Base-by-base conservation (phyloP, 805 yeast species). In the Ogataea parapolymorpha region DNA sequence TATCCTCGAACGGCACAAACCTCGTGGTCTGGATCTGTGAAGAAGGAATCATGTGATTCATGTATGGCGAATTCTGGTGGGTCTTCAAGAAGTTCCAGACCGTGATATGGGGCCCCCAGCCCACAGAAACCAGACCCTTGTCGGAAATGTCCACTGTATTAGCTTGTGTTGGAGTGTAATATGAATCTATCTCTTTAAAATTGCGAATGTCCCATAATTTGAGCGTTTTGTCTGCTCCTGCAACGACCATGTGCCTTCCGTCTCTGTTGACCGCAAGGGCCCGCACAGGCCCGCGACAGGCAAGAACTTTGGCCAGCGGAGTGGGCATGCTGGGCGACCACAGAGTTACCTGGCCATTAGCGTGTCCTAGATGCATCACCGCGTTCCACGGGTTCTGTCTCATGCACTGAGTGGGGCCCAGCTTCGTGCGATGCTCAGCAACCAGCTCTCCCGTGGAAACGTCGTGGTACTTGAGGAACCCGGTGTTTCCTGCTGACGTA, bases 311-410 rank as follows among this genome's bases (percentile, higher is more conserved):
- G 4, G 79, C 98, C 45, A 91, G 67, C 1, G 98, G 95, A 6
- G 86, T 77, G 6, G 88, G 71, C 82, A 85, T 80, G 36, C 81
- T 77, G 6, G 99, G 99, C 0, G 96, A 76, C 98, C 98, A 93
- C 33, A 93, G 66, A 0, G 97, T 75, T 0, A 93, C 95, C 6
- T 88, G 82, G 45, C 99, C 99, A 57, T 87, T 91, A 8, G 85
- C 76, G 59, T 90, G 97, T 25, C 99, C 99, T 43, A 89, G 71
- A 61, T 93, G 95, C 69, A 90, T 79, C 12, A 91, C 85, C 0
- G 97, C 99, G 60, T 93, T 93, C 85, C 95, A 88, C 3, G 96
- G 95, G 59, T 91, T 93, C 54, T 86, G 95, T 37, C 82, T 70
- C 89, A 91, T 79, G 6, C 91, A 75, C 35, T 82, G 80, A 0